Base-by-base conservation (phyloP, 371 early-diverging fungal genomes). In the Lichtheimia ramosa region DNA sequence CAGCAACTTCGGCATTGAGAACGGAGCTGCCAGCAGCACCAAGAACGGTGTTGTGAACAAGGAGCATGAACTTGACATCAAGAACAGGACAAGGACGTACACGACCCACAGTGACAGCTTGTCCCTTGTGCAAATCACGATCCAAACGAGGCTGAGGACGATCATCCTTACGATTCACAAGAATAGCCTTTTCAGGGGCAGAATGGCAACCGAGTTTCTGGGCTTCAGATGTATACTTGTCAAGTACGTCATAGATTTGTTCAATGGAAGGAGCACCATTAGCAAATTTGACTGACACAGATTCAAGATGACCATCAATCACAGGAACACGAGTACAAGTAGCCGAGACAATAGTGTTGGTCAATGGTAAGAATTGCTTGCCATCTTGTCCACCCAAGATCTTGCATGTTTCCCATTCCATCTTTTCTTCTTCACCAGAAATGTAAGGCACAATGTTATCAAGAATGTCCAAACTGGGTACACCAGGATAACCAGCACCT, bases 401-500 rank as follows among this genome's bases (percentile, higher is more conserved):
- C 83, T 98, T 98, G 52, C 80, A 74, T 4, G 93, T 87, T 76
- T 98, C 98, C 62, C 81, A 90, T 72, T 98, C 97, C 81, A 98
- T 90, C 86, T 98, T 98, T 64, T 92, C 89, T 74, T 98, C 98
- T 69, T 98, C 98, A 56, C 96, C 98, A n/a, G 87, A 82, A 69
- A 98, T 96, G 65, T 85, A 87, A 24, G 98, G 98, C 24, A 96
- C 93, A 21, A 97, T 81, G 71, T 96, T 98, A 71, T 94, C 97
- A 59, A 94, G 67, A 56, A 97, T 95, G 71, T 97, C 98, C 54
- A 97, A 77, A 39, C 93, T 90, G 6, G 93, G 81, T 0, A 97
- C 93, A 59, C 98, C 98, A 1, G 98, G 97, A 77, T 96, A 96
- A 21, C 98, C 97, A 4, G 97, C 96, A 48, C 98, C 93, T 4